Evolutionary conservation across 1,284 basidiomycete genomes (phyloP), one percentile per base, ranked within the genome.

Genomic region (Trametes hirsuta): DNA sequence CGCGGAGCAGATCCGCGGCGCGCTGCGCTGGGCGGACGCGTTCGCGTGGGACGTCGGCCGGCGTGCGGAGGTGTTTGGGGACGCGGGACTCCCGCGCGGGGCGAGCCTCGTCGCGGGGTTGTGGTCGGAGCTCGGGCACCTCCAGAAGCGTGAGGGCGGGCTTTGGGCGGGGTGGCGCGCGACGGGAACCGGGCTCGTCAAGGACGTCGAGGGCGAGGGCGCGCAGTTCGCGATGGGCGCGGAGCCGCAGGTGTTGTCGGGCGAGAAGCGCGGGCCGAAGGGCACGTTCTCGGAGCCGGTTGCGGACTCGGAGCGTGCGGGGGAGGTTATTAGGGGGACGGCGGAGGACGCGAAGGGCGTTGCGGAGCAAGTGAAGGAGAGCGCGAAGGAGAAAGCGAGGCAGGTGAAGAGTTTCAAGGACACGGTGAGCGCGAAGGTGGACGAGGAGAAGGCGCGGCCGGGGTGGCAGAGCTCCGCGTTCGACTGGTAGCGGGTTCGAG

Each of bases 211-310:
- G 34, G 67, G 65, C 3, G 74, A 74, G 30, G 67, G 68, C 6
- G 74, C 77, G n/a, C 72, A 74, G 54, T 81, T 90, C 48, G 88
- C 88, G 1, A 74, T 90, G 73, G 88, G 88, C 4, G 85, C 81
- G 3, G 87, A 88, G 72, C 88, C 88, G 40, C 88, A 90, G 75
- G 81, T 90, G 40, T 71, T 90, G 36, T 72, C 79, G 22, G 84
- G 85, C 0, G 80, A 85, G 62, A 88, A 90, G 77, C 78, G 75
- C 2, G 88, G 88, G 0, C 87, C 88, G 0, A 68, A 83, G 49
- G 87, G 83, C 1, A 84, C 76, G 2, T 77, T 78, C 14, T 79
- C 83, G 3, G 79, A 84, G 68, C 75, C 78, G 1, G 46, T 87
- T 22, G 68, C 64, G 25, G 18, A 18, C 18, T 18, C 18, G 18